These are phyloP conservation scores for Gossypium trilobum DNA, from an alignment of 441 rosid genomes.

Conservation along the genomic window DNA sequence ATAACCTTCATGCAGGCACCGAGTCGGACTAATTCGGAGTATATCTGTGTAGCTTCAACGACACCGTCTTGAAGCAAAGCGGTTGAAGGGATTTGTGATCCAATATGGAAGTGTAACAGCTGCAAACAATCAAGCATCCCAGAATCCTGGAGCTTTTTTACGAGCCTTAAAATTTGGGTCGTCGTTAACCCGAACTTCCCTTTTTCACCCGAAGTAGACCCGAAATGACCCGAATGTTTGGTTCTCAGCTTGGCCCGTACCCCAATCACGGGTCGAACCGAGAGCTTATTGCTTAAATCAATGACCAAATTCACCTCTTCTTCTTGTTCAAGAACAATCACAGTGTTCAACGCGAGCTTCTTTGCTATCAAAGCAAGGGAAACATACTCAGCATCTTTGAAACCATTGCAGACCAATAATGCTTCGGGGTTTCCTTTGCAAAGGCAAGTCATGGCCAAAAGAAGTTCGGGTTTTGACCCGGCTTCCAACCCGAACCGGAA, in stretches of 20 bases:
- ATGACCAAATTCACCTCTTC: constrained; percentile 83
- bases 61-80: constrained; percentile 65
- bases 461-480: constrained; percentile 91
- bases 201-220: constrained; percentile 88
- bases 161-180: constrained; percentile 62
- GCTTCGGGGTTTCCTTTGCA: constrained; percentile 72
- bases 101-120: constrained; percentile 84
- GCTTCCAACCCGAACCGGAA: constrained; percentile 85
- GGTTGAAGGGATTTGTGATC: constrained; percentile 91
- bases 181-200: constrained; percentile 88
- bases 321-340: constrained; percentile 84
- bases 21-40: constrained; percentile 70
- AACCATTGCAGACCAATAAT: constrained; percentile 74
- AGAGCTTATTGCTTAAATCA: constrained; percentile 47
- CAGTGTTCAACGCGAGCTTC: constrained; percentile 61
- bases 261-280: constrained; percentile 66
- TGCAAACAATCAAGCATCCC: constrained; percentile 89
- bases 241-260: constrained; percentile 82
- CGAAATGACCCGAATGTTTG: constrained; percentile 86
- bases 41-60: constrained; percentile 77
- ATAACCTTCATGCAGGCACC: constrained; percentile 75
- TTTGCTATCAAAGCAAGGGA: constrained; percentile 64
- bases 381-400: constrained; percentile 74
- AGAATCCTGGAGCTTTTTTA: constrained; percentile 40
- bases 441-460: constrained; percentile 77